Percentiles rank a stretch among this genome's conserved stretches.
phyloP scores from a whole-genome alignment of 2,329 filamentous ascomycete genomes.

The Coniochaeta hoffmannii region DNA sequence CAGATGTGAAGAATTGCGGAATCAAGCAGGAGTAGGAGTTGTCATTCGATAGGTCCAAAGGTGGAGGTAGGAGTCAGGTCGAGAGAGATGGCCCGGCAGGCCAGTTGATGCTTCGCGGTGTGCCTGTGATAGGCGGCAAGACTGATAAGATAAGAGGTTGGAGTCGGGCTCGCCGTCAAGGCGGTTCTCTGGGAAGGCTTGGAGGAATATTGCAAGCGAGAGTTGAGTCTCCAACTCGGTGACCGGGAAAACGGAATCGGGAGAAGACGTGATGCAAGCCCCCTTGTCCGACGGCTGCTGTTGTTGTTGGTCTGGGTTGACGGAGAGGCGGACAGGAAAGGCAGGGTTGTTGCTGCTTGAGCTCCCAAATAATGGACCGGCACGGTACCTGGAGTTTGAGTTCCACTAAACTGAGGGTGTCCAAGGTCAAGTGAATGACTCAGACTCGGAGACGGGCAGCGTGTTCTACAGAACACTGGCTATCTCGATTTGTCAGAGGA shows the following conservation, averaged over 20 bases:
- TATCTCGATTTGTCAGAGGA: conserved; percentile 4
- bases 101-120: neutral
- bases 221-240: neutral
- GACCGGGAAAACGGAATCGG: neutral
- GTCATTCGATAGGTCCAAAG: conserved; percentile 14
- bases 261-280: neutral
- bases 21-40: conserved; percentile 15
- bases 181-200: neutral
- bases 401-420: conserved; percentile 17
- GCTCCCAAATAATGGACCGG: neutral
- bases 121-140: neutral
- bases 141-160: conserved; percentile 1
- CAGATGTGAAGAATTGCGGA: conserved; percentile 14
- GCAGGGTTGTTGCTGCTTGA: conserved; percentile 2
- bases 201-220: neutral
- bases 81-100: neutral
- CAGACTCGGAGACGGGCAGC: conserved; percentile 16
- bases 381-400: conserved; percentile 9
- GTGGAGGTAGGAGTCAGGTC: conserved; percentile 2
- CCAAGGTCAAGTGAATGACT: conserved; percentile 23
- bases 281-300: neutral
- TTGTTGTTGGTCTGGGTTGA: conserved; percentile 5
- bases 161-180: neutral
- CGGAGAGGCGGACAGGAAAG: neutral
- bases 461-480: conserved; percentile 3